Percentiles rank a stretch among this genome's conserved stretches.
These are phyloP conservation scores for Ambrosia hybrid DNA, from an alignment of 140 eudicot genomes.

Conservation along the genomic window DNA sequence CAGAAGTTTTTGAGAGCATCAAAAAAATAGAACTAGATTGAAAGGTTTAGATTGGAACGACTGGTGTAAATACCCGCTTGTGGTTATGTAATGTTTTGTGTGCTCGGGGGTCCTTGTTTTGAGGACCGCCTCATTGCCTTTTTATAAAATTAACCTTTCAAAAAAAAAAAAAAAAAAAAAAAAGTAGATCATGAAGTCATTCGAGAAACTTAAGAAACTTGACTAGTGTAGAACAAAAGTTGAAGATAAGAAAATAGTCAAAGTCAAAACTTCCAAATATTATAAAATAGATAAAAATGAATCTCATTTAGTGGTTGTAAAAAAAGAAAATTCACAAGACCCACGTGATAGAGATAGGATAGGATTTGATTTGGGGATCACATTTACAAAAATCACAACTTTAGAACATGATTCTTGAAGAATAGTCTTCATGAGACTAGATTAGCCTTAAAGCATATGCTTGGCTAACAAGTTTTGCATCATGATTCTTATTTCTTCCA, in stretches of 20 bases:
- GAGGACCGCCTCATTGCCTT: too few species aligned
- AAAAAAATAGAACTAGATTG: too few species aligned
- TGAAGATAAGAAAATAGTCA: constrained; percentile 24
- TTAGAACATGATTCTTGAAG: constrained; percentile 44
- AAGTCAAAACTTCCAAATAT: constrained; percentile 24
- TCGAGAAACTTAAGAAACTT: constrained; percentile 31
- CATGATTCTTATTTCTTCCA: constrained; percentile 21
- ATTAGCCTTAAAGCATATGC: constrained; percentile 33
- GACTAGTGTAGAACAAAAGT: constrained; percentile 17
- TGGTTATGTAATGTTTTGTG: too few species aligned
- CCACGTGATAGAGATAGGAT: constrained; percentile 37
- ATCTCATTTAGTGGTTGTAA: constrained; percentile 31
- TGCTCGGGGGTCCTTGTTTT: too few species aligned
- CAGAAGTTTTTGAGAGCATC: too few species aligned
- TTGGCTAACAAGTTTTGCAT: constrained; percentile 24
- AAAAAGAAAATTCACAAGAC: constrained; percentile 39
- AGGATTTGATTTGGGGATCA: constrained; percentile 35
- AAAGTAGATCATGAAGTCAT: constrained; percentile 20
- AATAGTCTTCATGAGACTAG: constrained; percentile 27
- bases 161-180: too few species aligned
- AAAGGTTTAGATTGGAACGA: too few species aligned
- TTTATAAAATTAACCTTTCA: too few species aligned
- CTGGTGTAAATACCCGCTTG: too few species aligned
- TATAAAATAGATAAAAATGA: constrained; percentile 12
- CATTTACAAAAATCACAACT: constrained; percentile 24